Evolutionary conservation across 208 protist genomes (phyloP).

Genomic region (Acanthamoeba castellanii): DNA sequence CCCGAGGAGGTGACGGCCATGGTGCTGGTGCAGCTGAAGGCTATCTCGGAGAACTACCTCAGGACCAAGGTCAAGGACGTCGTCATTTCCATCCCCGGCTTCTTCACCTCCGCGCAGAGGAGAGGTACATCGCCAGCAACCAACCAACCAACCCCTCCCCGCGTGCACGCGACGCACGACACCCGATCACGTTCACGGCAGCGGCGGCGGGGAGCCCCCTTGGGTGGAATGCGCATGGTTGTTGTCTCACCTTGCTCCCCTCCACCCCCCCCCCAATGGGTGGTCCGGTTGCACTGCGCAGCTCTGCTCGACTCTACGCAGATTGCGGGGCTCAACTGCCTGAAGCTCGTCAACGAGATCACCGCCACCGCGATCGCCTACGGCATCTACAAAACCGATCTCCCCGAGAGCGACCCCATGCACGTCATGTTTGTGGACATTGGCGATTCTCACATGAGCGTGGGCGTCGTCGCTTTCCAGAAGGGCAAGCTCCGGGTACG

Average conservation of each 20-base stretch:
- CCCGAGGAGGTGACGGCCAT: slow-evolving; percentile 84
- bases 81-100: slow-evolving; percentile 75
- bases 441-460: slow-evolving; percentile 81
- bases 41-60: slow-evolving; percentile 77
- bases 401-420: slow-evolving; percentile 76
- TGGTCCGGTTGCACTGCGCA: slow-evolving; percentile 73
- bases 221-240: not conserved
- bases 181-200: too few relatives aligned
- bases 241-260: not conserved
- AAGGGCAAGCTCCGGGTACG: slow-evolving; percentile 87
- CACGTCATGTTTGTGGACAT: slow-evolving; percentile 86
- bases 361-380: slow-evolving; percentile 58
- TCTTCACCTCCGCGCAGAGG: slow-evolving; percentile 52
- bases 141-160: too few relatives aligned
- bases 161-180: too few relatives aligned
- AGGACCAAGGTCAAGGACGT: slow-evolving; percentile 74
- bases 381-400: slow-evolving; percentile 85
- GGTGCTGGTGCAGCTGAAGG: slow-evolving; percentile 84
- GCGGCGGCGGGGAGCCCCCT: too few relatives aligned
- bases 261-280: slow-evolving; percentile 80
- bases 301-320: slow-evolving; percentile 83
- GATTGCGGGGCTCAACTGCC: slow-evolving; percentile 85
- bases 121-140: too few relatives aligned
- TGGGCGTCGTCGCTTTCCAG: slow-evolving; percentile 80
- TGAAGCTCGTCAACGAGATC: slow-evolving; percentile 88